Evolutionary conservation across 768 basidiomycete genomes (phyloP).

Genomic region (Trametes cinnabarina): DNA sequence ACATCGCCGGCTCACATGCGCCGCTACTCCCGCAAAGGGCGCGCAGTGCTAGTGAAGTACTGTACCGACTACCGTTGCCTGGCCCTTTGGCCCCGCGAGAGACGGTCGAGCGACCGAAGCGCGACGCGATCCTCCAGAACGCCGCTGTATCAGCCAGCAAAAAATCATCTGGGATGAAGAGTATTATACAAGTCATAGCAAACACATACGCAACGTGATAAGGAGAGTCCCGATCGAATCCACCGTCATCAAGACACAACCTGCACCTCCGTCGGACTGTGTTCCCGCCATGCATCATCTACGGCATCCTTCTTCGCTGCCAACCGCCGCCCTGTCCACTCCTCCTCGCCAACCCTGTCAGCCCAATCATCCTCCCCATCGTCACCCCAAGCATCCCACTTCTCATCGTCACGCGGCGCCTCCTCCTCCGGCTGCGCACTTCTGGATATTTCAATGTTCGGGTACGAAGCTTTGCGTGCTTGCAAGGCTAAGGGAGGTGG

Average conservation of each 20-base stretch:
- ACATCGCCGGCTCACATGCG: neutral
- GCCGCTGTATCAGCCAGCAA: too few species aligned
- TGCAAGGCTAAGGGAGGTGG: slow-evolving; percentile 24
- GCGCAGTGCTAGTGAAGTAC: too few species aligned
- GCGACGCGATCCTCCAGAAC: too few species aligned
- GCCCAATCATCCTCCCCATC: slow-evolving; percentile 49
- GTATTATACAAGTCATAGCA: slow-evolving; percentile 2
- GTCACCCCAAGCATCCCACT: slow-evolving; percentile 49
- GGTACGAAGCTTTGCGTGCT: slow-evolving; percentile 17
- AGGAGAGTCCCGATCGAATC: neutral
- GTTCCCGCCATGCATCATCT: slow-evolving; percentile 29
- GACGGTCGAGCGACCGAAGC: too few species aligned
- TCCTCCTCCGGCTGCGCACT: slow-evolving; percentile 9
- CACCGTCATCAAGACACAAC: neutral
- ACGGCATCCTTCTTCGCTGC: slow-evolving; percentile 38
- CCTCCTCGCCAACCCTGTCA: slow-evolving; percentile 45
- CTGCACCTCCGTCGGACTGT: slow-evolving; percentile 4
- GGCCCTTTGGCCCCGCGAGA: too few species aligned
- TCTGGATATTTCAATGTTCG: slow-evolving; percentile 5
- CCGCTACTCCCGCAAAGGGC: neutral
- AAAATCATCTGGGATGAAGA: neutral
- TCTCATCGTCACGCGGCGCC: slow-evolving; percentile 17
- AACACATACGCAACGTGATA: neutral
- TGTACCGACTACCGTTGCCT: too few species aligned
- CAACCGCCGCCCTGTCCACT: slow-evolving; percentile 42